These are phyloP conservation scores for Quercus rubra DNA, from an alignment of 306 rosid species.

Conservation along the genomic window DNA sequence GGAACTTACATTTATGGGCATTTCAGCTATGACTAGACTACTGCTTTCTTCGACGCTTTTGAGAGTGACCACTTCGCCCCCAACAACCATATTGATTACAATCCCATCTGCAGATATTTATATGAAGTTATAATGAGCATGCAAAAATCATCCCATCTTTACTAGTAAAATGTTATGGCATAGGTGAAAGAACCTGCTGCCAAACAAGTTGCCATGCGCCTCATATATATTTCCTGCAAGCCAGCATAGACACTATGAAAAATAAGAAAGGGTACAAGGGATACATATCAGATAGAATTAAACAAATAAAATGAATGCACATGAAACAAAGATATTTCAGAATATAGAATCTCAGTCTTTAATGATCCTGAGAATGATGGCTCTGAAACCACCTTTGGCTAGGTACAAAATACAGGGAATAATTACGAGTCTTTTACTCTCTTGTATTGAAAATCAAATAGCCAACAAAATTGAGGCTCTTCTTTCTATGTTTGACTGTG, in stretches of 20 bases:
- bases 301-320: background rate
- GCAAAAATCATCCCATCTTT: slow-evolving; percentile 16
- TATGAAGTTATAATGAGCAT: slow-evolving; percentile 23
- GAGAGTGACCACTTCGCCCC: slow-evolving; percentile 86
- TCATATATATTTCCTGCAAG: slow-evolving; percentile 71
- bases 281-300: background rate
- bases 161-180: slow-evolving; percentile 21
- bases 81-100: slow-evolving; percentile 89
- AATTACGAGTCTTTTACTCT: slow-evolving; percentile 1
- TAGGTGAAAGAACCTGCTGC: slow-evolving; percentile 67
- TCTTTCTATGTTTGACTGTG: background rate
- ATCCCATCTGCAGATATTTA: slow-evolving; percentile 66
- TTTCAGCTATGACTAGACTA: slow-evolving; percentile 73
- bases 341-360: slow-evolving; percentile 16
- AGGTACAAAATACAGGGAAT: background rate
- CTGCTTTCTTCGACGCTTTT: slow-evolving; percentile 78
- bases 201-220: slow-evolving; percentile 77
- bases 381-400: background rate
- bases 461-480: background rate
- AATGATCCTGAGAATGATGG: background rate
- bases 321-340: background rate
- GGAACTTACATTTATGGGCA: slow-evolving; percentile 83
- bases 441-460: slow-evolving; percentile 8
- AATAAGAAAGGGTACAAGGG: slow-evolving; percentile 5
- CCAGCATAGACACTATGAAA: slow-evolving; percentile 15